Percentiles rank a stretch among this genome's conserved stretches.
Evolutionary conservation across 495 filamentous ascomycete species (phyloP).

Genomic region (Tuber borchii): DNA sequence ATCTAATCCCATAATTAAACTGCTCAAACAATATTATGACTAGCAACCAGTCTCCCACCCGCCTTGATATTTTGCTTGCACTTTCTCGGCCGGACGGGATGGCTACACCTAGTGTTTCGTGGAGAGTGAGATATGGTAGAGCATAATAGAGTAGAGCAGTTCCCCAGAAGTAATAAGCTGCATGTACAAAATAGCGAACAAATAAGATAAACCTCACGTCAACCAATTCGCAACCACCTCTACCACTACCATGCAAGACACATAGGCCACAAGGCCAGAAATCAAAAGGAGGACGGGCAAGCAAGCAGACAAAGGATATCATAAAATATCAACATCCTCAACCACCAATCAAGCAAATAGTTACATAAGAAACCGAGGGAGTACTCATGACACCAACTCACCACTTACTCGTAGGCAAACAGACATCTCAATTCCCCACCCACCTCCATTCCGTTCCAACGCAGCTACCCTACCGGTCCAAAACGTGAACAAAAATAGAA

Average conservation of each 20-base stretch:
- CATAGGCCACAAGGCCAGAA: neutral
- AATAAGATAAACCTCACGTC: neutral
- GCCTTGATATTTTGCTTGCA: no score
- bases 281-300: neutral
- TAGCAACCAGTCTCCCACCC: no score
- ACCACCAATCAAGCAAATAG: neutral
- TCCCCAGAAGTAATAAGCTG: neutral
- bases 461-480: neutral
- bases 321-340: neutral
- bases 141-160: neutral
- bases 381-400: neutral
- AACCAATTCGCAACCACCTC: neutral
- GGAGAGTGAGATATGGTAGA: neutral
- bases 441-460: neutral
- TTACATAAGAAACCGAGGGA: neutral
- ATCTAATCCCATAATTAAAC: no score
- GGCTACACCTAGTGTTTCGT: no score
- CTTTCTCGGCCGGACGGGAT: no score
- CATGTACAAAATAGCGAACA: neutral
- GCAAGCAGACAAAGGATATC: neutral
- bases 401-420: neutral
- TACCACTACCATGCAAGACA: neutral
- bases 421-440: neutral
- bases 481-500: neutral
- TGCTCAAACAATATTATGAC: no score